A percentile compares a stretch with the other conserved stretches of the same genome.
Evolutionary conservation across 495 filamentous ascomycete species (phyloP).

Genomic region (Sordaria brevicollis): DNA sequence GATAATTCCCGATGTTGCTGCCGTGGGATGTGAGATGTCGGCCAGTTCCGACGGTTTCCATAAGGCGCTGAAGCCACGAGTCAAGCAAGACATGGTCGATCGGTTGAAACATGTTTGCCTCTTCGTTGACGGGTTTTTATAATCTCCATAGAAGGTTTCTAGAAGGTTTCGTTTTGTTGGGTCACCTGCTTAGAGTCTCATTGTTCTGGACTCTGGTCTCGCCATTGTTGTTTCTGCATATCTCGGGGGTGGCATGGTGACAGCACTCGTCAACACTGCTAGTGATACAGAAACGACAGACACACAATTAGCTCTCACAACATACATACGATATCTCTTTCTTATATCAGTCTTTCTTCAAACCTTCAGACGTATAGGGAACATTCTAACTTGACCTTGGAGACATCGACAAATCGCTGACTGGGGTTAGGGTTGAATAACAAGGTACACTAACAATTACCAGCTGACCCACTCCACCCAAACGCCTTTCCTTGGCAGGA

Average conservation of each 20-base stretch:
- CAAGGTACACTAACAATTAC: not conserved
- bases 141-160: not conserved
- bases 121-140: not conserved
- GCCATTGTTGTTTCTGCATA: not conserved
- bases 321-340: too few species aligned
- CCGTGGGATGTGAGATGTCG: not conserved
- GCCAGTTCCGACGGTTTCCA: not conserved
- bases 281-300: not conserved
- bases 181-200: not conserved
- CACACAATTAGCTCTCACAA: too few species aligned
- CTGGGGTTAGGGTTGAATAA: not conserved
- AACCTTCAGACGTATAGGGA: rapidly evolving
- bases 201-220: not conserved
- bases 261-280: not conserved
- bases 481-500: not conserved
- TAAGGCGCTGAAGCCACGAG: not conserved
- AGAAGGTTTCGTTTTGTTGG: not conserved
- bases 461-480: not conserved
- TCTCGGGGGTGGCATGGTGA: not conserved
- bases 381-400: not conserved
- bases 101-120: not conserved
- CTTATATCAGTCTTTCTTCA: not conserved
- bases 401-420: not conserved
- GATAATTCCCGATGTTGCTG: not conserved
- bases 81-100: not conserved